Percentiles rank a stretch among this genome's conserved stretches.
These are phyloP conservation scores for Coemansia sp. DNA, from an alignment of 192 early-diverging fungal genomes.

Conservation along the genomic window DNA sequence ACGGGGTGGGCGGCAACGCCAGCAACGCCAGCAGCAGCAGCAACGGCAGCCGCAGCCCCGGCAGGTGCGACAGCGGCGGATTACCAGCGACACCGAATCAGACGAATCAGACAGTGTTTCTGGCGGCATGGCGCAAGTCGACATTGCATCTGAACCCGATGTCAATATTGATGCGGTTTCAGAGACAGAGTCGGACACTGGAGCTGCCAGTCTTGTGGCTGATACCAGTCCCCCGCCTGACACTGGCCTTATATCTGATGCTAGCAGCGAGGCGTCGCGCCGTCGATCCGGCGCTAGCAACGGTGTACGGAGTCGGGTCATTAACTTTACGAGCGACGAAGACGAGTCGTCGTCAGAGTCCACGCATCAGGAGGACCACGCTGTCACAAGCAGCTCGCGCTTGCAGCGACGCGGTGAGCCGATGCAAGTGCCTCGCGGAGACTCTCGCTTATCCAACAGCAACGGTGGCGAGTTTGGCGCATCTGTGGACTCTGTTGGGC, in stretches of 20 bases:
- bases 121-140: constrained; percentile 11
- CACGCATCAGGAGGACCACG: constrained; percentile 6
- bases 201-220: background rate
- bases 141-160: constrained; percentile 2
- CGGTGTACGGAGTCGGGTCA: constrained; percentile 4
- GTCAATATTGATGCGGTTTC: constrained; percentile 17
- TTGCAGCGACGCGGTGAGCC: background rate
- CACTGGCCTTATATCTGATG: background rate
- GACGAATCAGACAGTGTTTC: constrained; percentile 18
- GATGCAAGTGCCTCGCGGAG: constrained; percentile 27
- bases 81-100: constrained; percentile 33
- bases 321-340: constrained; percentile 12
- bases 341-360: background rate
- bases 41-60: constrained; percentile 22
- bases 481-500: background rate
- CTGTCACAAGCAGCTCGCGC: constrained; percentile 2
- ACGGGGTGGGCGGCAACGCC: background rate
- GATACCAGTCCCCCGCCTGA: background rate
- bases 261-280: background rate
- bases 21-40: constrained; percentile 10
- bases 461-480: background rate
- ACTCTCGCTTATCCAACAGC: constrained; percentile 9
- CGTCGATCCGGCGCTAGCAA: background rate
- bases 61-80: constrained; percentile 32
- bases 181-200: constrained; percentile 12